phyloP scores from a whole-genome alignment of 1,284 basidiomycete genomes.

The Xerocomus amazonicus region DNA sequence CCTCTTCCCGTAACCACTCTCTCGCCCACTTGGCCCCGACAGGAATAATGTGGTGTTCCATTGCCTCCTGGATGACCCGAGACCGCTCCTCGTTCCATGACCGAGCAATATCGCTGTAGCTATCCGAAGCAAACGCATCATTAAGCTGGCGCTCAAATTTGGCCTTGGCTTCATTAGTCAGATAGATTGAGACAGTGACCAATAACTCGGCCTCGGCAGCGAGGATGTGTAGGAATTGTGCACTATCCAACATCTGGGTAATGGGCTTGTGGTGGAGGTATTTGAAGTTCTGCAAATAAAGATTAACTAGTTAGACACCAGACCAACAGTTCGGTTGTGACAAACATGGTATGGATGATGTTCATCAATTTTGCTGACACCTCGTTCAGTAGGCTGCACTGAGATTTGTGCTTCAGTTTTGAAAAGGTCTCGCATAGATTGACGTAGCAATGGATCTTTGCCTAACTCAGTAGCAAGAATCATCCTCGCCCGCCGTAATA shows the following conservation, averaged over 20 bases:
- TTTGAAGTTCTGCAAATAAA: constrained; percentile 81
- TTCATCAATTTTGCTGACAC: constrained; percentile 87
- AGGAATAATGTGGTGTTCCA: constrained; percentile 81
- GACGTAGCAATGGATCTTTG: constrained; percentile 87
- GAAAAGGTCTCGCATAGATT: constrained; percentile 78
- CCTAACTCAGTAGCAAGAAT: constrained; percentile 90
- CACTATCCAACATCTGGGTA: constrained; percentile 62
- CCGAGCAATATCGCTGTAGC: constrained; percentile 79
- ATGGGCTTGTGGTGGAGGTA: constrained; percentile 86
- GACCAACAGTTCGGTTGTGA: constrained; percentile 17
- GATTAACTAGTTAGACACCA: constrained; percentile 5
- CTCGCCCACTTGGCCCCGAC: constrained; percentile 83
- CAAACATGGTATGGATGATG: constrained; percentile 86
- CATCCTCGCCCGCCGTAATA: constrained; percentile 74
- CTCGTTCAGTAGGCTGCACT: constrained; percentile 87
- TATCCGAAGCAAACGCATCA: constrained; percentile 83
- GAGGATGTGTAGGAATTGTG: constrained; percentile 91
- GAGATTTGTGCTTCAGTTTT: constrained; percentile 76
- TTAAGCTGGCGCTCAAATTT: constrained; percentile 73
- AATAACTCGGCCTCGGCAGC: constrained; percentile 88
- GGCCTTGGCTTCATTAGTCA: constrained; percentile 61
- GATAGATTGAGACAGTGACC: constrained; percentile 71
- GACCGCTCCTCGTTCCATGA: constrained; percentile 93
- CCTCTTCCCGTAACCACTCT: constrained; percentile 88
- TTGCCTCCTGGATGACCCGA: constrained; percentile 73